These are phyloP conservation scores for Trichoderma lentiforme DNA, from an alignment of 2,329 filamentous ascomycete species.

Conservation along the genomic window DNA sequence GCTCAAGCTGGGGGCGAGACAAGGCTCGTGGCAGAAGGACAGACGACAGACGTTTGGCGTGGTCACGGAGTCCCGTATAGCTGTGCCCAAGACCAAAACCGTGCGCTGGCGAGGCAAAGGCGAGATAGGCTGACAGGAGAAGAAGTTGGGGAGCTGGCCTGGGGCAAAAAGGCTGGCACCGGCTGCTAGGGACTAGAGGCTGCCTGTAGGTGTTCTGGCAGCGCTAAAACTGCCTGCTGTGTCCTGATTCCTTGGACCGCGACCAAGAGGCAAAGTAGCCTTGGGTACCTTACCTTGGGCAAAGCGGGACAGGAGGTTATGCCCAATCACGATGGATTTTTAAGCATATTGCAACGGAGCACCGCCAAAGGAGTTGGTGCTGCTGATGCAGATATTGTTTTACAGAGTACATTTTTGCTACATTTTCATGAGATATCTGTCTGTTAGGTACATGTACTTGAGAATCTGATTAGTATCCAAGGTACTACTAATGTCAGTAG, in stretches of 20 bases:
- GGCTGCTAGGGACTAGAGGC: not conserved
- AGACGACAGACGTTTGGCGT: not conserved
- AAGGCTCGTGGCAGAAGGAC: not conserved
- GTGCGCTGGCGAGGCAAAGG: constrained; percentile 14
- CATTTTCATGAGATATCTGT: not conserved
- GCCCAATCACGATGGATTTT: not conserved
- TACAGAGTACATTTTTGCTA: not conserved
- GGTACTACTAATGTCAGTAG: not conserved
- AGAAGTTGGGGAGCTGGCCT: constrained; percentile 9
- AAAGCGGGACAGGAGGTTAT: not conserved
- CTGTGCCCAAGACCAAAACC: not conserved
- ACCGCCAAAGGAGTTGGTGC: not conserved
- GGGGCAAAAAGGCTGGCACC: not conserved
- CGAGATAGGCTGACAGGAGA: constrained; percentile 14
- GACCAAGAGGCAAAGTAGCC: not conserved
- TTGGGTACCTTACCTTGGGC: not conserved
- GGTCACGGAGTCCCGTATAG: not conserved
- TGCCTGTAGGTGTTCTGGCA: not conserved
- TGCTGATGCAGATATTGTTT: not conserved
- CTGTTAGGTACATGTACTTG: not conserved
- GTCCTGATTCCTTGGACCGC: not conserved
- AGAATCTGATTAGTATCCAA: not conserved
- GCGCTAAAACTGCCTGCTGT: not conserved
- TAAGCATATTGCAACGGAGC: not conserved
- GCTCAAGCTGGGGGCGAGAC: constrained; percentile 13